These are phyloP conservation scores for Calamus simplicifolius DNA, from an alignment of 176 grass and related monocot genomes.

Conservation along the genomic window DNA sequence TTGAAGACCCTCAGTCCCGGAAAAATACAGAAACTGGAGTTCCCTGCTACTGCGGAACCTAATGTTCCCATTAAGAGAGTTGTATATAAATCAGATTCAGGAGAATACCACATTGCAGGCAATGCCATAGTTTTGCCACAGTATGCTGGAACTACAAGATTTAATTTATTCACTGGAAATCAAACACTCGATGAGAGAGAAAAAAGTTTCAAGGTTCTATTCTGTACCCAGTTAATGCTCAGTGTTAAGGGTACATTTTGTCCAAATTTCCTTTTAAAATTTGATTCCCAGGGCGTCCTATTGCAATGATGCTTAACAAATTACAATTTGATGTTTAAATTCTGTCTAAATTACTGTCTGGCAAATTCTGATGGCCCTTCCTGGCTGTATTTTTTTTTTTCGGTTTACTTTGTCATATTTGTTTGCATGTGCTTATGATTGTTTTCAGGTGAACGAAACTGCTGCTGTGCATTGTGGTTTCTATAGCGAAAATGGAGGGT, in stretches of 20 bases:
- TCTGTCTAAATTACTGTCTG: too few species aligned
- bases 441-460: slow-evolving; percentile 51
- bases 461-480: slow-evolving; percentile 74
- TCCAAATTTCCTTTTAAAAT: too few species aligned
- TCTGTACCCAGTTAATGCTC: slow-evolving; percentile 8
- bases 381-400: too few species aligned
- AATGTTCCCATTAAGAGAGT: slow-evolving; percentile 37
- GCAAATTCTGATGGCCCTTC: too few species aligned
- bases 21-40: slow-evolving; percentile 51
- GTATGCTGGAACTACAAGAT: slow-evolving; percentile 30
- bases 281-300: too few species aligned
- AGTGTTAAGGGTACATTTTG: neutral
- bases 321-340: too few species aligned
- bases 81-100: slow-evolving; percentile 41
- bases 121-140: slow-evolving; percentile 11
- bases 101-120: slow-evolving; percentile 18
- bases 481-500: slow-evolving; percentile 67
- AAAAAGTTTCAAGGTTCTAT: slow-evolving; percentile 89
- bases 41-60: slow-evolving; percentile 31
- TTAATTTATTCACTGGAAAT: slow-evolving; percentile 80
- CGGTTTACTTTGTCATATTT: too few species aligned
- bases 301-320: too few species aligned
- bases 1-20: slow-evolving; percentile 51
- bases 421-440: neutral
- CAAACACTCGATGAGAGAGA: slow-evolving; percentile 68